phyloP scores from a whole-genome alignment of 2,329 filamentous ascomycete species.

The Aureobasidium subglaciale region DNA sequence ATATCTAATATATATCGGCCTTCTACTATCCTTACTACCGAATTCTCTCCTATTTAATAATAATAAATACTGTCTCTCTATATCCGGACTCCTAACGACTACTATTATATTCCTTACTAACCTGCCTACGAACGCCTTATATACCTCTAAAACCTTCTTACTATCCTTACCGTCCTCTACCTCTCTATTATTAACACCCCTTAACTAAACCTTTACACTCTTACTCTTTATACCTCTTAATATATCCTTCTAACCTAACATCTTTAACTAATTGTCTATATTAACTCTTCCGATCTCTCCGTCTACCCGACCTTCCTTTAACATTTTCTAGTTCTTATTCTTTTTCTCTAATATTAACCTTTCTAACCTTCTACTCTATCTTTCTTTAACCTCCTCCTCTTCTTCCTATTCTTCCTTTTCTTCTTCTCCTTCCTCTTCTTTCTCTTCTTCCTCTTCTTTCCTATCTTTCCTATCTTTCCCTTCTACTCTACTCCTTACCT shows the following conservation, averaged over 20 bases:
- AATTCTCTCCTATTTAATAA: neutral
- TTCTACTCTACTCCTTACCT: neutral
- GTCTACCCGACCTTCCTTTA: neutral
- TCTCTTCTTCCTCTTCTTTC: neutral
- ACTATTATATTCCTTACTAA: neutral
- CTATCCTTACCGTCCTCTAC: neutral
- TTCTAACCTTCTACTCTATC: neutral
- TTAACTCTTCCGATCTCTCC: neutral
- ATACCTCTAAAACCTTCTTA: neutral
- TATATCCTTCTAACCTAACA: neutral
- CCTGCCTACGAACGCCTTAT: neutral
- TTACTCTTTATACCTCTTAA: neutral
- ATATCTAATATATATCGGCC: neutral
- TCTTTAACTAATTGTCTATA: neutral
- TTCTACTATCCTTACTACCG: neutral
- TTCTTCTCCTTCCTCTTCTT: neutral
- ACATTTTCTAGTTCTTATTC: neutral
- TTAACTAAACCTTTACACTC: neutral
- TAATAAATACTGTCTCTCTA: neutral
- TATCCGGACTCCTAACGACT: neutral
- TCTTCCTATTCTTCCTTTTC: neutral
- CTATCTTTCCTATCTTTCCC: too few species aligned
- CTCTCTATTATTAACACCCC: neutral
- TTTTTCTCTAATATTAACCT: neutral
- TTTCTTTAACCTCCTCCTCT: neutral